These are phyloP conservation scores for Fusarium bulbicola DNA, from an alignment of 2,329 filamentous ascomycete genomes.

Conservation along the genomic window DNA sequence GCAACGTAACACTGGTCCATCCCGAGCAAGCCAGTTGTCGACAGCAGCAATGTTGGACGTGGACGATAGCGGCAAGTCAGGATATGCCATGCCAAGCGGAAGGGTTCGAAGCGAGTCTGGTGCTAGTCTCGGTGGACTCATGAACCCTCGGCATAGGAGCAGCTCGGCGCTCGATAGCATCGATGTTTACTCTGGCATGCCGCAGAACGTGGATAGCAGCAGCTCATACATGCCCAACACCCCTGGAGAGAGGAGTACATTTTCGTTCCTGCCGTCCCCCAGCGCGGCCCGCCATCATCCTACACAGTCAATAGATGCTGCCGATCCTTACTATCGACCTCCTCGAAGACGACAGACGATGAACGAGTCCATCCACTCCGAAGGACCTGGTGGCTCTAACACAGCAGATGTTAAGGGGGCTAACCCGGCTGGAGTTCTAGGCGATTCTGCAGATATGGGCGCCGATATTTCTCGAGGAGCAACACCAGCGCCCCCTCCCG, in stretches of 20 bases:
- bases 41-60: slow-evolving; percentile 81
- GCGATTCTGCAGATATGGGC: slow-evolving; percentile 54
- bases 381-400: slow-evolving; percentile 44
- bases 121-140: slow-evolving; percentile 64
- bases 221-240: slow-evolving; percentile 79
- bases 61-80: slow-evolving; percentile 71
- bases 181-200: slow-evolving; percentile 55
- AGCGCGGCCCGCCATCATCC: slow-evolving; percentile 57
- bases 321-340: slow-evolving; percentile 89
- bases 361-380: slow-evolving; percentile 47
- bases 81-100: slow-evolving; percentile 63
- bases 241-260: slow-evolving; percentile 73
- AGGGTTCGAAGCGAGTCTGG: slow-evolving; percentile 69
- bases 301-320: slow-evolving; percentile 59
- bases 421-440: slow-evolving; percentile 48
- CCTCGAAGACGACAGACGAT: slow-evolving; percentile 76
- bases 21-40: slow-evolving; percentile 83
- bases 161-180: slow-evolving; percentile 65
- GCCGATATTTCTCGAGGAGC: slow-evolving; percentile 53
- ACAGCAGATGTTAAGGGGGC: slow-evolving; percentile 48
- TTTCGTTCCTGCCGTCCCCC: slow-evolving; percentile 74
- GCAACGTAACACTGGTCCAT: slow-evolving; percentile 66
- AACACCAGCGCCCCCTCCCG: slow-evolving; percentile 52
- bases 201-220: slow-evolving; percentile 64
- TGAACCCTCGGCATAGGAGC: slow-evolving; percentile 59